phyloP scores from a whole-genome alignment of 2,329 filamentous ascomycete genomes.

The Thielaviopsis cerberus region DNA sequence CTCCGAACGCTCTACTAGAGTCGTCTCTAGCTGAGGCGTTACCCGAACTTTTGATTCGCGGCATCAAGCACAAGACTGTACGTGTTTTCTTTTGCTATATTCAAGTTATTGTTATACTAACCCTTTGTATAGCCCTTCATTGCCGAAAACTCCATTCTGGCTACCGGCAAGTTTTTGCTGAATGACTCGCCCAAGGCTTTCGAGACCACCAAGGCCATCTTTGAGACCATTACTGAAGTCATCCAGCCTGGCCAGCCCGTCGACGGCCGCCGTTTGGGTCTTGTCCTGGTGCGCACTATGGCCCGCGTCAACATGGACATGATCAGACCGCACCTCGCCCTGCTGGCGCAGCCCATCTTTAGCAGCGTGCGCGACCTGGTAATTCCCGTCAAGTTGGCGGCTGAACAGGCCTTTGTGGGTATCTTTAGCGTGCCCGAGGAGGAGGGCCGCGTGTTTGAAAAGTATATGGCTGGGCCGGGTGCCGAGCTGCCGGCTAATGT shows the following conservation, averaged over 20 bases:
- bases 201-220: constrained; percentile 60
- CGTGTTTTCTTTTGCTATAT: constrained; percentile 19
- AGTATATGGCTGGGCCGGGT: constrained; percentile 57
- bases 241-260: constrained; percentile 61
- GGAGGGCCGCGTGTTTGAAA: constrained; percentile 72
- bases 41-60: constrained; percentile 57
- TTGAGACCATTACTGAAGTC: constrained; percentile 56
- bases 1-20: constrained; percentile 49
- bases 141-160: constrained; percentile 72
- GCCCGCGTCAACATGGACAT: constrained; percentile 63
- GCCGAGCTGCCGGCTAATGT: constrained; percentile 48
- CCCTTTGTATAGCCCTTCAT: constrained; percentile 50
- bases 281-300: constrained; percentile 77
- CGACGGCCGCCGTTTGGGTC: constrained; percentile 67
- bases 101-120: constrained; percentile 13
- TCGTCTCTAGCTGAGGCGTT: constrained; percentile 53
- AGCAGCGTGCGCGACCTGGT: constrained; percentile 75
- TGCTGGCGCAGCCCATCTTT: constrained; percentile 73
- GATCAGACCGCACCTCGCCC: constrained; percentile 59
- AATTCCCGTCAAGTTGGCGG: constrained; percentile 87
- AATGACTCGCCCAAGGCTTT: constrained; percentile 48
- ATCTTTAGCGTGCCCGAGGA: constrained; percentile 81
- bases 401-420: constrained; percentile 82
- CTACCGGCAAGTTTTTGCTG: constrained; percentile 78
- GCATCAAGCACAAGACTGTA: constrained; percentile 59